These are phyloP conservation scores for Rhodofomes roseus DNA, from an alignment of 1,284 basidiomycete species.

Conservation along the genomic window DNA sequence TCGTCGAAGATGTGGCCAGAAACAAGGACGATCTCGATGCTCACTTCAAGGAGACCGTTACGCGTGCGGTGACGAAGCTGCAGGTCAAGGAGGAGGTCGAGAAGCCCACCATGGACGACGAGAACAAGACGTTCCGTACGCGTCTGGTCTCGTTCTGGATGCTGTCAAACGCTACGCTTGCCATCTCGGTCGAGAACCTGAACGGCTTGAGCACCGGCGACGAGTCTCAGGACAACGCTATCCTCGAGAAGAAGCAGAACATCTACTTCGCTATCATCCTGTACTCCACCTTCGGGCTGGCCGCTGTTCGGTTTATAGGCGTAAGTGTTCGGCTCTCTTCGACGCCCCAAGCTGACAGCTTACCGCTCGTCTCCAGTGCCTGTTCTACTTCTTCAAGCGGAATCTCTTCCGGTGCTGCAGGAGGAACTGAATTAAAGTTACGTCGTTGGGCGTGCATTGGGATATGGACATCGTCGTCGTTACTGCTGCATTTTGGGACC, in stretches of 20 bases:
- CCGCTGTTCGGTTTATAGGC: constrained; percentile 78
- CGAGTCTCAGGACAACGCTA: constrained; percentile 38
- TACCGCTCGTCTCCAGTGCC: constrained; percentile 45
- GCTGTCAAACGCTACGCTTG: constrained; percentile 75
- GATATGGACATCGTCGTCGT: constrained; percentile 8
- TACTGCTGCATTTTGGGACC: constrained; percentile 10
- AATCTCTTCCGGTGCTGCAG: constrained; percentile 82
- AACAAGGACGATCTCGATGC: constrained; percentile 88
- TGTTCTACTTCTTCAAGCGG: constrained; percentile 80
- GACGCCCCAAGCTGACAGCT: constrained; percentile 14
- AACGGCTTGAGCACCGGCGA: constrained; percentile 63
- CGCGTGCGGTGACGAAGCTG: constrained; percentile 85
- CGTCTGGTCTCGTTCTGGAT: constrained; percentile 87
- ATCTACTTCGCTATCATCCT: constrained; percentile 82
- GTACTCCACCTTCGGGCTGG: constrained; percentile 85
- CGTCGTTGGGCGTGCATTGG: constrained; percentile 1
- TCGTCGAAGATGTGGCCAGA: constrained; percentile 80
- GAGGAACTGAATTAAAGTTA: constrained; percentile 45
- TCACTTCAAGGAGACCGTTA: constrained; percentile 93
- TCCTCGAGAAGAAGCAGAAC: constrained; percentile 62
- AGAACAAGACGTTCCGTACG: constrained; percentile 93
- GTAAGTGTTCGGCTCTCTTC: constrained; percentile 44
- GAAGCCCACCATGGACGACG: constrained; percentile 86
- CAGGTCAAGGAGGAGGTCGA: constrained; percentile 67
- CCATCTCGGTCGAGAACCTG: constrained; percentile 82